phyloP scores from a whole-genome alignment of 805 yeast species.

The Metschnikowia lachancei region DNA sequence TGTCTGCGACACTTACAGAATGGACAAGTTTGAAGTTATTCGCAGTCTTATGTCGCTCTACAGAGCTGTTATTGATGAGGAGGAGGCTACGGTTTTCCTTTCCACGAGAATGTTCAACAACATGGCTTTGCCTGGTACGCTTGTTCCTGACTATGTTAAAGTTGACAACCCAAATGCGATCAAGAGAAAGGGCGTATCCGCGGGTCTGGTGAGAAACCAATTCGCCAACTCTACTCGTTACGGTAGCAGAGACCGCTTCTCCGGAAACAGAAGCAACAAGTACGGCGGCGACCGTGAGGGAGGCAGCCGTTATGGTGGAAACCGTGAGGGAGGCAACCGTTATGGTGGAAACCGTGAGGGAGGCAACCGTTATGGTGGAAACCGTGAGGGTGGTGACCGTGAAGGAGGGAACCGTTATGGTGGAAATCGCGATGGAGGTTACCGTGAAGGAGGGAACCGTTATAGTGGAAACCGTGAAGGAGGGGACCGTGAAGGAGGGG shows the following conservation, averaged over 20 bases:
- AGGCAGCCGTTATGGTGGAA: conserved; percentile 3
- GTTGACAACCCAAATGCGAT: conserved; percentile 15
- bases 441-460: not conserved
- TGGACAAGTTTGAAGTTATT: conserved; percentile 12
- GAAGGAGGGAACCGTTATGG: not conserved
- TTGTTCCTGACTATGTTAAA: conserved; percentile 18
- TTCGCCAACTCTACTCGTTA: conserved; percentile 8
- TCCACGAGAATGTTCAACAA: conserved; percentile 14
- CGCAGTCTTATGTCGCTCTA: conserved; percentile 14
- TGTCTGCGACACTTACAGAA: conserved; percentile 19
- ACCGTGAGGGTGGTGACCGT: conserved; percentile 2
- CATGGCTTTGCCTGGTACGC: conserved; percentile 17
- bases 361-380: not conserved
- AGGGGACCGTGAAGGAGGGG: too few relatives aligned
- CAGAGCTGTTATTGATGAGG: conserved; percentile 10
- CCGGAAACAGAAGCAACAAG: conserved; percentile 6
- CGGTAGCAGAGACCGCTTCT: conserved; percentile 9
- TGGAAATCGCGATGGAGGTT: not conserved
- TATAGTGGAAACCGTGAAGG: not conserved
- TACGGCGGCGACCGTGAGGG: conserved; percentile 5
- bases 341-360: not conserved
- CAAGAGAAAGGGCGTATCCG: conserved; percentile 8
- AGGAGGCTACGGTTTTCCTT: conserved; percentile 11
- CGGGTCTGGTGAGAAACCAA: conserved; percentile 11
- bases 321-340: conserved; percentile 1